Percentiles rank a stretch among this genome's conserved stretches.
These are phyloP conservation scores for Thielaviopsis euricoi DNA, from an alignment of 2,329 filamentous ascomycete genomes.

Conservation along the genomic window DNA sequence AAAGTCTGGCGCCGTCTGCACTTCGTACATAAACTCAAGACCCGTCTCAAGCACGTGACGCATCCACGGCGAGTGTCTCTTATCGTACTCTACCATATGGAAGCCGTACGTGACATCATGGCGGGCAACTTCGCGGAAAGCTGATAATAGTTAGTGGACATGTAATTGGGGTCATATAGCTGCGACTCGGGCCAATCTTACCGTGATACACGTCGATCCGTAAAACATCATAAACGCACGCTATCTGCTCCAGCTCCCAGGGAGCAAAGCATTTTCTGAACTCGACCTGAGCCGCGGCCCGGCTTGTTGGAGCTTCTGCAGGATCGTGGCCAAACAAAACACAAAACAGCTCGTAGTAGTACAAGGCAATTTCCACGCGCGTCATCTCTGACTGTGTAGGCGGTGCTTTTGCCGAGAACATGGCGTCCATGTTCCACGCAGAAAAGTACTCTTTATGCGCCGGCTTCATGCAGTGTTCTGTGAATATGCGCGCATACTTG, in stretches of 20 bases:
- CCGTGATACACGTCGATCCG: conserved; percentile 2
- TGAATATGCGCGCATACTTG: background rate
- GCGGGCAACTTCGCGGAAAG: conserved; percentile 11
- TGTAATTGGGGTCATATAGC: no score
- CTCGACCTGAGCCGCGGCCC: background rate
- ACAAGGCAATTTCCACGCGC: conserved; percentile 7
- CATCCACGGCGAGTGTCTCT: conserved; percentile 7
- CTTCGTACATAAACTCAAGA: conserved; percentile 6
- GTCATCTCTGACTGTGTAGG: background rate
- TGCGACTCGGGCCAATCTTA: background rate
- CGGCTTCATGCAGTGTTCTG: background rate
- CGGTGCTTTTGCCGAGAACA: background rate
- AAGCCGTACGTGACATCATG: conserved; percentile 10
- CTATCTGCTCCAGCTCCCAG: conserved; percentile 10
- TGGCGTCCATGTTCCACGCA: background rate
- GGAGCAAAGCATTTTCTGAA: conserved; percentile 5
- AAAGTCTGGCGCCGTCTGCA: background rate
- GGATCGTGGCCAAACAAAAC: conserved; percentile 9
- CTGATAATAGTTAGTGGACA: background rate
- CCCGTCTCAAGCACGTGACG: conserved; percentile 9
- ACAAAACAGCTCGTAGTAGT: conserved; percentile 9
- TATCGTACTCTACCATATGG: conserved; percentile 6
- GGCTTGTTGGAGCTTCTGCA: background rate
- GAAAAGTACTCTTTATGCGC: background rate
- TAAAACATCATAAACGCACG: conserved; percentile 7